Evolutionary conservation across 2,329 filamentous ascomycete genomes (phyloP).

Genomic region (Blumeria graminis): DNA sequence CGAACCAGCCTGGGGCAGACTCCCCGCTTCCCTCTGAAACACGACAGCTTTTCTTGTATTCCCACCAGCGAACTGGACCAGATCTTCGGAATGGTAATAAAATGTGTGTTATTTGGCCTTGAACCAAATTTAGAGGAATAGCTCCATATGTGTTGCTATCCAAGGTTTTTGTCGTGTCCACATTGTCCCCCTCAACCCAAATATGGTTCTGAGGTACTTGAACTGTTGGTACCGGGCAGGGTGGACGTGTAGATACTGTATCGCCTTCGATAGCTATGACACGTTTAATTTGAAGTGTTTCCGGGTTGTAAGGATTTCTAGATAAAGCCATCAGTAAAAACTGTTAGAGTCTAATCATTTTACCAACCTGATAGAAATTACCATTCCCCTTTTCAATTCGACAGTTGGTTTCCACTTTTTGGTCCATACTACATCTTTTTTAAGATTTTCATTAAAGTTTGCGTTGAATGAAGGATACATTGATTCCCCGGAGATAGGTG

Average conservation of each 20-base stretch:
- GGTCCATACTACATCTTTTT: constrained; percentile 31
- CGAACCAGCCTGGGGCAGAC: constrained; percentile 6
- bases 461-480: constrained; percentile 62
- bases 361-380: constrained; percentile 43
- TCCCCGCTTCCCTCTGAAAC: constrained; percentile 17
- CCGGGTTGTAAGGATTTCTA: constrained; percentile 48
- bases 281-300: constrained; percentile 52
- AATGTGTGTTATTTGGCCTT: constrained; percentile 48
- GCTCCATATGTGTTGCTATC: constrained; percentile 89
- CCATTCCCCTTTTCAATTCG: constrained; percentile 42
- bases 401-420: constrained; percentile 33
- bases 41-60: constrained; percentile 19
- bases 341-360: too few relatives aligned
- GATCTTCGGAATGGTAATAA: constrained; percentile 41
- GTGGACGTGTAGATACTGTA: constrained; percentile 37
- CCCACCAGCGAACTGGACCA: constrained; percentile 32
- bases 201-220: constrained; percentile 63
- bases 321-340: neutral
- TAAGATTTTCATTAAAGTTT: constrained; percentile 30
- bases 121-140: constrained; percentile 48
- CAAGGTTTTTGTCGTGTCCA: constrained; percentile 35
- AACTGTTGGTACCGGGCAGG: constrained; percentile 30
- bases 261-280: constrained; percentile 66
- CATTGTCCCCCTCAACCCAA: constrained; percentile 73
- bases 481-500: constrained; percentile 33